Conservation (phyloP, 148 eudicot genomes). For the Selenicereus undatus region DNA sequence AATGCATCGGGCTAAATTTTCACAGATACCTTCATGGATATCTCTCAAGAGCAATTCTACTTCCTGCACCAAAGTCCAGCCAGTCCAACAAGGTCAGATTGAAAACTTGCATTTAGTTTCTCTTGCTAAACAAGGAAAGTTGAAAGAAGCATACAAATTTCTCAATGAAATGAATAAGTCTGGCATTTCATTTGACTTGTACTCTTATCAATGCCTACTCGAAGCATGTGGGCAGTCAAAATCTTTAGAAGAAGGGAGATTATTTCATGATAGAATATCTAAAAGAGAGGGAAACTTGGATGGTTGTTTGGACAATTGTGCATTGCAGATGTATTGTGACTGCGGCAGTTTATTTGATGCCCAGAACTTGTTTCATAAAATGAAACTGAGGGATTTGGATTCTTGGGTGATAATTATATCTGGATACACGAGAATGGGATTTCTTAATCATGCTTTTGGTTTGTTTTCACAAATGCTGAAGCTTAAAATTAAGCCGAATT, state of each 20-base stretch:
- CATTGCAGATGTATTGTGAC: slow-evolving; percentile 2
- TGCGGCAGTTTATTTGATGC: slow-evolving; percentile 1
- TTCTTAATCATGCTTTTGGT: neutral
- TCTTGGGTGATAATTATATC: slow-evolving; percentile 1
- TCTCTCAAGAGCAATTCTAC: neutral
- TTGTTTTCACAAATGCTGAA: neutral
- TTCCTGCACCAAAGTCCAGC: neutral
- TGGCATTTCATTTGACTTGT: neutral
- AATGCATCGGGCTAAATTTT: neutral
- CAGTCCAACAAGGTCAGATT: neutral
- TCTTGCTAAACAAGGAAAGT: slow-evolving; percentile 1
- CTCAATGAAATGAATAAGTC: neutral
- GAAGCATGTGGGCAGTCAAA: slow-evolving; percentile 1
- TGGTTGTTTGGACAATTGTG: neutral
- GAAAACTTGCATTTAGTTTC: slow-evolving; percentile 1
- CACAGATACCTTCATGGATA: slow-evolving; percentile 1
- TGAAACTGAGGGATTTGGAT: neutral
- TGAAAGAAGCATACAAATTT: neutral
- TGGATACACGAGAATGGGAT: neutral
- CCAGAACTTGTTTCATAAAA: neutral
- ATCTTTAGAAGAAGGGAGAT: slow-evolving; percentile 1
- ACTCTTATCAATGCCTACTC: neutral
- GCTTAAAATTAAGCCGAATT: neutral
- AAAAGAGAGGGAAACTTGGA: neutral
- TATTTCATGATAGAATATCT: neutral